phyloP scores from a whole-genome alignment of 805 yeast species.

The Hanseniaspora guilliermondii region DNA sequence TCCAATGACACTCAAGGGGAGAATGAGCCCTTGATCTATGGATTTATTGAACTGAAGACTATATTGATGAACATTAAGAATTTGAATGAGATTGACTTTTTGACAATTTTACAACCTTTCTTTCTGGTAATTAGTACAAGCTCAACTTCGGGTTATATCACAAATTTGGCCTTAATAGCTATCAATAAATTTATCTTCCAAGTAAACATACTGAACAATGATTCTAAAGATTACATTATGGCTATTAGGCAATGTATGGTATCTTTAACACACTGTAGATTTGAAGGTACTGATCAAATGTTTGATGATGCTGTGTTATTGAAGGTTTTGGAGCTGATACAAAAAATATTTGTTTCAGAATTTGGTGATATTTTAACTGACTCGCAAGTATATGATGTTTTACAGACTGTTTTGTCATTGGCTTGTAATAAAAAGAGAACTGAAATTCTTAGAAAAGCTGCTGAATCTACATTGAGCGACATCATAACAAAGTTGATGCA shows the following conservation, averaged over 20 bases:
- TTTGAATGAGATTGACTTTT: slow-evolving; percentile 49
- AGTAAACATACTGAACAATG: slow-evolving; percentile 48
- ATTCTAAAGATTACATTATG: slow-evolving; percentile 52
- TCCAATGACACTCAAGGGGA: slow-evolving; percentile 20
- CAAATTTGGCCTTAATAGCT: slow-evolving; percentile 67
- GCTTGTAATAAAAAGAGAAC: slow-evolving; percentile 88
- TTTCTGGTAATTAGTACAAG: slow-evolving; percentile 71
- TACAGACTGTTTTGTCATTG: slow-evolving; percentile 80
- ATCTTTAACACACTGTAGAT: slow-evolving; percentile 83
- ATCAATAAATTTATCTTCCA: slow-evolving; percentile 53
- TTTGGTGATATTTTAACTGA: slow-evolving; percentile 55
- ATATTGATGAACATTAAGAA: slow-evolving; percentile 47
- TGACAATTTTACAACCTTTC: slow-evolving; percentile 76
- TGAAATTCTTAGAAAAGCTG: slow-evolving; percentile 77
- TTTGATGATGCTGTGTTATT: slow-evolving; percentile 84
- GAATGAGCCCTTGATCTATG: slow-evolving; percentile 56
- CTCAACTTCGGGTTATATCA: slow-evolving; percentile 73
- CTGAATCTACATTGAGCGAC: slow-evolving; percentile 65
- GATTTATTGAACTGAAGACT: slow-evolving; percentile 65
- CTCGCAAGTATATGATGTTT: slow-evolving; percentile 72
- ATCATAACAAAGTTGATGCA: slow-evolving; percentile 59
- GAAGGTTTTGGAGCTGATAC: slow-evolving; percentile 61
- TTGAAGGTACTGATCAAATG: slow-evolving; percentile 86
- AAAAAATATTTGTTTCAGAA: slow-evolving; percentile 12
- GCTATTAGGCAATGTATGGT: slow-evolving; percentile 33